These are phyloP conservation scores for Basidiobolus meristosporus DNA, from an alignment of 371 early-diverging fungal species.

Conservation along the genomic window DNA sequence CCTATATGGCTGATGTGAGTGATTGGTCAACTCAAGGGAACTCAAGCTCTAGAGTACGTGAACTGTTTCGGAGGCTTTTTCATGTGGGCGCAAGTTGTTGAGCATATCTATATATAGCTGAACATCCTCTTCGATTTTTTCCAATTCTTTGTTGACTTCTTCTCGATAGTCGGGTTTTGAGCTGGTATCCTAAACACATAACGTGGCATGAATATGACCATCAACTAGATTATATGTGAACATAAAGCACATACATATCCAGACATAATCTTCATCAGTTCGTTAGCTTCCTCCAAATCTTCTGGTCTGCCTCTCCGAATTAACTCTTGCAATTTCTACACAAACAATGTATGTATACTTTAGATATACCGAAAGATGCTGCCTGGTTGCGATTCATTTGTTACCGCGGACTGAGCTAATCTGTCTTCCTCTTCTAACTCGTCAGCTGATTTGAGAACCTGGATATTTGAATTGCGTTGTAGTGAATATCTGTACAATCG, in stretches of 20 bases:
- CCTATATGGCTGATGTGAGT: slow-evolving; percentile 7
- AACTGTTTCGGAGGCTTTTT: too few species aligned
- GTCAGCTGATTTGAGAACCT: slow-evolving; percentile 59
- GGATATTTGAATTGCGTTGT: too few species aligned
- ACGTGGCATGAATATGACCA: background rate
- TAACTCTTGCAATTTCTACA: slow-evolving; percentile 86
- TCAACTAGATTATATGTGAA: background rate
- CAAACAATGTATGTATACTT: background rate
- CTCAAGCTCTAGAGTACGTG: too few species aligned
- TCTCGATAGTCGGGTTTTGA: slow-evolving; percentile 64
- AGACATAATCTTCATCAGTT: slow-evolving; percentile 87
- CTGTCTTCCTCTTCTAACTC: slow-evolving; percentile 89
- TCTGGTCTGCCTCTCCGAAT: slow-evolving; percentile 82
- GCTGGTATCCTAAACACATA: slow-evolving; percentile 43
- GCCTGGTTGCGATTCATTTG: slow-evolving; percentile 2
- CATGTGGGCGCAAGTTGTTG: slow-evolving; percentile 10
- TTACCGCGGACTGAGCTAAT: slow-evolving; percentile 67
- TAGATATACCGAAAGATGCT: background rate
- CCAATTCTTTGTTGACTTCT: slow-evolving; percentile 59
- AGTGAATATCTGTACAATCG: too few species aligned
- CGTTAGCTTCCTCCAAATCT: slow-evolving; percentile 85
- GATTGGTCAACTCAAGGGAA: slow-evolving; percentile 4
- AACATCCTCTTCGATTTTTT: slow-evolving; percentile 51
- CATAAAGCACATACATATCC: slow-evolving; percentile 51
- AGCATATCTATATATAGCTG: slow-evolving; percentile 6